Conservation (phyloP, 495 filamentous ascomycete species). For the Lineolata rhizophorae region DNA sequence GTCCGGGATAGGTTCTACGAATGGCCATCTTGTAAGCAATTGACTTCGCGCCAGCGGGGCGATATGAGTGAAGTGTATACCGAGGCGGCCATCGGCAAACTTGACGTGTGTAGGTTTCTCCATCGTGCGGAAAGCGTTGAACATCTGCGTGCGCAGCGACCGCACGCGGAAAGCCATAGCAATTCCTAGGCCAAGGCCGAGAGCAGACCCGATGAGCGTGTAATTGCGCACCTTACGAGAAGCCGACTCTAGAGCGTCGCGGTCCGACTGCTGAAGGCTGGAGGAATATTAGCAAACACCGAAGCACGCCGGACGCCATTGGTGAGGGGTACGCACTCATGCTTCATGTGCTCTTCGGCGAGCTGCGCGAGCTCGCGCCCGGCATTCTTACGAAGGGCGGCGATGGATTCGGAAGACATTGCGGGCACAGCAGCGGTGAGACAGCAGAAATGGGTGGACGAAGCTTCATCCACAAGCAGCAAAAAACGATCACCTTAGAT, state of each 20-base stretch:
- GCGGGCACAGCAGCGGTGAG: too few species aligned
- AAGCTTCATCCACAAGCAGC: too few species aligned
- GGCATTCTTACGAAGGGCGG: slow-evolving; percentile 29
- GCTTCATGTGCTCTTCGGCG: slow-evolving; percentile 39
- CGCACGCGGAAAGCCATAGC: slow-evolving; percentile 35
- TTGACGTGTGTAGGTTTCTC: slow-evolving; percentile 38
- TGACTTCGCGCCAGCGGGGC: background rate
- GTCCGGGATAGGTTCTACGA: slow-evolving; percentile 36
- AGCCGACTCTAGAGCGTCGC: slow-evolving; percentile 31
- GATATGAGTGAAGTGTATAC: slow-evolving; percentile 14
- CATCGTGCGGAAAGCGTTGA: slow-evolving; percentile 32
- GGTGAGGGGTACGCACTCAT: slow-evolving; percentile 19
- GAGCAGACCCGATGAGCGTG: slow-evolving; percentile 32
- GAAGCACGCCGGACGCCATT: background rate
- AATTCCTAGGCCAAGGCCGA: slow-evolving; percentile 36
- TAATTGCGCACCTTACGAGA: slow-evolving; percentile 27
- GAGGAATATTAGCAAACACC: slow-evolving; percentile 1
- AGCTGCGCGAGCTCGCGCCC: slow-evolving; percentile 31
- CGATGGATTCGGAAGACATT: slow-evolving; percentile 29
- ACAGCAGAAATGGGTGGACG: too few species aligned
- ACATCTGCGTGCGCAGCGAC: slow-evolving; percentile 28
- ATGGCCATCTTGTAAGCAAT: slow-evolving; percentile 1
- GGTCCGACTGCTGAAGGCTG: slow-evolving; percentile 33
- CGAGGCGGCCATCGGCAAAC: slow-evolving; percentile 35
- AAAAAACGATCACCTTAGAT: too few species aligned